These are phyloP conservation scores for Papiliotrema fonsecae DNA, from an alignment of 1,284 basidiomycete species.

Conservation along the genomic window DNA sequence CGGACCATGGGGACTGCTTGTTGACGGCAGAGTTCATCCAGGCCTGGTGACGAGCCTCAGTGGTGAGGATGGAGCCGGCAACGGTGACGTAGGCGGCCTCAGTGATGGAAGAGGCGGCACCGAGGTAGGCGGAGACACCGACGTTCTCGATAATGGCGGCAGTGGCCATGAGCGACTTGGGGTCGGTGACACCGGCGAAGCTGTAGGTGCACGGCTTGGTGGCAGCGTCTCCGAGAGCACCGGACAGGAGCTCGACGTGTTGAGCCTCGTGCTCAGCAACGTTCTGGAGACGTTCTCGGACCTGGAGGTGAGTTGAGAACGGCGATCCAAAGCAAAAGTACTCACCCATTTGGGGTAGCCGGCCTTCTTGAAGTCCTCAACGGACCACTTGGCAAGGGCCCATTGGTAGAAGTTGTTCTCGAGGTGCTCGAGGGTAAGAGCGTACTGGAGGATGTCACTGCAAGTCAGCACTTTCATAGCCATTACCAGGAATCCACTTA, in stretches of 20 bases:
- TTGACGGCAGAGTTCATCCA: constrained; percentile 25
- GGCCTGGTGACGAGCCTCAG: constrained; percentile 72
- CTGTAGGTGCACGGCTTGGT: constrained; percentile 46
- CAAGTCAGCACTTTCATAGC: neutral
- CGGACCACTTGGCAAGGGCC: constrained; percentile 15
- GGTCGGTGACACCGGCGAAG: constrained; percentile 51
- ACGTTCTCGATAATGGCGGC: constrained; percentile 73
- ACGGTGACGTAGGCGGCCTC: constrained; percentile 47
- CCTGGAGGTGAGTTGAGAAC: constrained; percentile 5
- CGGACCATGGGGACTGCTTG: constrained; percentile 55
- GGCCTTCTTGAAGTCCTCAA: constrained; percentile 48
- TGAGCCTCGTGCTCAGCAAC: constrained; percentile 59
- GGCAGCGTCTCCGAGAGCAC: constrained; percentile 56
- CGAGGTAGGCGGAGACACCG: constrained; percentile 74
- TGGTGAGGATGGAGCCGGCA: constrained; percentile 71
- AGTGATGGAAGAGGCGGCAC: constrained; percentile 58
- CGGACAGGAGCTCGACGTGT: constrained; percentile 54
- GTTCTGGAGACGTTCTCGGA: constrained; percentile 48
- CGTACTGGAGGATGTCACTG: constrained; percentile 36
- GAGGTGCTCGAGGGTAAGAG: constrained; percentile 62
- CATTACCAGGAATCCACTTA: constrained; percentile 5
- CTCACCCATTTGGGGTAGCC: constrained; percentile 55
- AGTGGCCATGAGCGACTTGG: constrained; percentile 65
- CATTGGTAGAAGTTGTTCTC: constrained; percentile 58
- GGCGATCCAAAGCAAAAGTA: neutral